Evolutionary conservation across 441 rosid species (phyloP).

Genomic region (Brassica hybrid): DNA sequence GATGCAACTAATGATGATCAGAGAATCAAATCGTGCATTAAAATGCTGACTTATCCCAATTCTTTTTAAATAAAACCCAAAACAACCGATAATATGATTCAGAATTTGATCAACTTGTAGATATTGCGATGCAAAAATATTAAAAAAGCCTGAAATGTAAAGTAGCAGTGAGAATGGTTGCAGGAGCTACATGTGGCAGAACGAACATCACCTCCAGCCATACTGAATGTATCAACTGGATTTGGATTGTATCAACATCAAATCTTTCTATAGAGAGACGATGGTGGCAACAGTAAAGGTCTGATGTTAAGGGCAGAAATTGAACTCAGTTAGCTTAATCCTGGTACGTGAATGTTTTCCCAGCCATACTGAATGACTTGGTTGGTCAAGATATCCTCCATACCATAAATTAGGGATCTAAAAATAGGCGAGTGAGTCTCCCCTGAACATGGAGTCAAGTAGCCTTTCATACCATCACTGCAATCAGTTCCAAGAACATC

Average conservation of each 20-base stretch:
- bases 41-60: too few species aligned
- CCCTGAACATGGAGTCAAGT: constrained; percentile 82
- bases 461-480: constrained; percentile 98
- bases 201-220: too few species aligned
- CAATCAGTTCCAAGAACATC: constrained; percentile 56
- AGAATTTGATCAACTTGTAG: not conserved
- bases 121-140: not conserved
- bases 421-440: constrained; percentile 89
- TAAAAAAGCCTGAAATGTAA: not conserved
- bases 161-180: not conserved
- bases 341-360: not conserved
- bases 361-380: constrained; percentile 55
- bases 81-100: not conserved
- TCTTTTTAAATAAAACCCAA: not conserved
- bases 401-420: constrained; percentile 76
- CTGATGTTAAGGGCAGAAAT: not conserved
- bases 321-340: not conserved
- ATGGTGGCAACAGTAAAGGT: not conserved
- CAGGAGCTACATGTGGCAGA: too few species aligned
- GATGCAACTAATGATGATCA: not conserved
- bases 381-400: constrained; percentile 93
- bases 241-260: too few species aligned
- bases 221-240: too few species aligned
- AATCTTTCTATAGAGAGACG: too few species aligned
- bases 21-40: too few species aligned